Base-by-base conservation (phyloP, 148 eudicot species). In the Vaccinium macrocarpon region DNA sequence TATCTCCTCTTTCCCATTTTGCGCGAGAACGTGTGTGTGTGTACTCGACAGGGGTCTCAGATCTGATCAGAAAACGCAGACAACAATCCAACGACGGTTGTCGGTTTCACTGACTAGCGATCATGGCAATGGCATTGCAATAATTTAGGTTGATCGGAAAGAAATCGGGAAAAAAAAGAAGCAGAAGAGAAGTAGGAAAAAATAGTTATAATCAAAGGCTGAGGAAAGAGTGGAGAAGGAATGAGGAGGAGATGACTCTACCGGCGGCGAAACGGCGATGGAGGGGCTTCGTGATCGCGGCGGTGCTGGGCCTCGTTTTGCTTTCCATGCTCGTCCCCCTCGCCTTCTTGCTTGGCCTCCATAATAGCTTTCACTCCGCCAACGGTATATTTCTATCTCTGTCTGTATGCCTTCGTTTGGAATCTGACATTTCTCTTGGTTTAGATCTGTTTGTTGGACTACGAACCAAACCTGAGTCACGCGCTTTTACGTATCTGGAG, bases 261-360 rank as follows among this genome's bases (percentile, higher is more conserved):
- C 73, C 73, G 73, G 73, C 73, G 59, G 73, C 92, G 32, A 94
- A 93, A 87, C 88, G 93, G 87, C 88, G 99, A 84, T 97, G 98
- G 99, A 91, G 84, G 79, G 96, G 95, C 73, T 91, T 93, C 56
- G 96, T 92, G 32, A 96, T 93, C 9, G 90, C 94, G 53, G 97
- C 94, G 61, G 99, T 95, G 8, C 70, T 93, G 25, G 98, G 93
- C 10, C 98, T 97, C n/a, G 99, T 97, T 18, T 79, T 95, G 13
- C 93, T 95, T 6, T 97, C 99, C 12, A 93, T 97, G 98, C 98
- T 97, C 80, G 97, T 97, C 32, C 97, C 99, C 35, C 93, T 97
- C 21, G 92, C 92, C 52, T 95, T 95, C 84, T 89, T 97, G 71
- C 98, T 97, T 66, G 98, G 98, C 59, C 94, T 93, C 85, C 96